These are phyloP conservation scores for Jacaranda mimosifolia DNA, from an alignment of 257 asterid genomes.

Conservation along the genomic window DNA sequence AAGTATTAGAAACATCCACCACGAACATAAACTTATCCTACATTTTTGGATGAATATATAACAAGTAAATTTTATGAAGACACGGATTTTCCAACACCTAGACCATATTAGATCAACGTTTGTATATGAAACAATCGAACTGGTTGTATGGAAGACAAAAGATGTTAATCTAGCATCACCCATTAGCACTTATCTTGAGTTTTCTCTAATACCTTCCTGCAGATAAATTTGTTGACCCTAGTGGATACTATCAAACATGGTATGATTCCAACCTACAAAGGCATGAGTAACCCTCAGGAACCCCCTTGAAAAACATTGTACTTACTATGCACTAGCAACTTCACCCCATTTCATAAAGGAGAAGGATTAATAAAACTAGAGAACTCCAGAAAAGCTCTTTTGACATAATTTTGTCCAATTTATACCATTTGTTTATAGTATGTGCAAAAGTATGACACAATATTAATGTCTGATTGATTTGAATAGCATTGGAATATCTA, in stretches of 20 bases:
- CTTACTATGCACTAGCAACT: background rate
- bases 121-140: background rate
- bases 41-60: background rate
- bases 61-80: constrained; percentile 17
- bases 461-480: no score
- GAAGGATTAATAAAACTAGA: background rate
- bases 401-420: background rate
- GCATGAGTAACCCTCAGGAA: constrained; percentile 26
- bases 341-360: background rate
- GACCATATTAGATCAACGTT: background rate
- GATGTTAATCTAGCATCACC: constrained; percentile 25
- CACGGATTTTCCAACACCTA: background rate
- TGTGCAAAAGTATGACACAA: no score
- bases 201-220: constrained; percentile 66
- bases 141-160: background rate
- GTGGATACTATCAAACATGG: constrained; percentile 87
- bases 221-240: constrained; percentile 75
- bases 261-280: constrained; percentile 87
- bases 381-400: background rate
- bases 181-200: constrained; percentile 7
- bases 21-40: background rate
- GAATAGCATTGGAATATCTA: no score
- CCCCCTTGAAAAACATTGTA: background rate
- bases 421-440: no score
- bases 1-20: background rate